Evolutionary conservation across 768 basidiomycete species (phyloP).

Genomic region (Hydnomerulius pinastri): DNA sequence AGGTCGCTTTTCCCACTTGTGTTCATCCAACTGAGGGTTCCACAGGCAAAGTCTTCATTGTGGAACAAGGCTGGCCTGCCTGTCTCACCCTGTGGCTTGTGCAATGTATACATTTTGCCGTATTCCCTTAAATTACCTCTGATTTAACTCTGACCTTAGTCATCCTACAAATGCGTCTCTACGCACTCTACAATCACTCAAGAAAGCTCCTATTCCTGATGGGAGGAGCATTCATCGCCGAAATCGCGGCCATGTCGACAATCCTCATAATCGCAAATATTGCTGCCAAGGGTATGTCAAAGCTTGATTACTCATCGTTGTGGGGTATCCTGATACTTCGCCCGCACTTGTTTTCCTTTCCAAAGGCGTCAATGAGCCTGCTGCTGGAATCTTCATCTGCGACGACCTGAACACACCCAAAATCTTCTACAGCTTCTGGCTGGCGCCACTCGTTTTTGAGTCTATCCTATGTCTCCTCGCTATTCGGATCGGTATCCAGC

Average conservation of each 20-base stretch:
- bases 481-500: constrained; percentile 49
- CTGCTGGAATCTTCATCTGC: constrained; percentile 40
- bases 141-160: constrained; percentile 13
- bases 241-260: constrained; percentile 8
- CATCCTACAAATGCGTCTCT: constrained; percentile 35
- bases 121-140: not conserved
- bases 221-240: constrained; percentile 4
- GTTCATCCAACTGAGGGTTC: not conserved
- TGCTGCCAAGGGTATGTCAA: too few relatives aligned
- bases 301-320: too few relatives aligned
- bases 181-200: constrained; percentile 34
- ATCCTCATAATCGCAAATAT: not conserved
- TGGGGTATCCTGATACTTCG: too few relatives aligned
- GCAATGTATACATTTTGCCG: too few relatives aligned
- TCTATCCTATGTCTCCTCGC: constrained; percentile 52
- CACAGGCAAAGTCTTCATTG: not conserved
- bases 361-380: constrained; percentile 16
- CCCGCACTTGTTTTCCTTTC: too few relatives aligned
- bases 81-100: not conserved
- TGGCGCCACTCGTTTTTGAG: constrained; percentile 58
- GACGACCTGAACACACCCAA: constrained; percentile 37
- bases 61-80: constrained; percentile 1
- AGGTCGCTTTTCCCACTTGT: not conserved
- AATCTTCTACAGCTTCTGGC: constrained; percentile 61
- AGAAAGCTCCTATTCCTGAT: constrained; percentile 16